Evolutionary conservation across 169 alveolate species (phyloP).

Genomic region (Eimeria falciformis): DNA sequence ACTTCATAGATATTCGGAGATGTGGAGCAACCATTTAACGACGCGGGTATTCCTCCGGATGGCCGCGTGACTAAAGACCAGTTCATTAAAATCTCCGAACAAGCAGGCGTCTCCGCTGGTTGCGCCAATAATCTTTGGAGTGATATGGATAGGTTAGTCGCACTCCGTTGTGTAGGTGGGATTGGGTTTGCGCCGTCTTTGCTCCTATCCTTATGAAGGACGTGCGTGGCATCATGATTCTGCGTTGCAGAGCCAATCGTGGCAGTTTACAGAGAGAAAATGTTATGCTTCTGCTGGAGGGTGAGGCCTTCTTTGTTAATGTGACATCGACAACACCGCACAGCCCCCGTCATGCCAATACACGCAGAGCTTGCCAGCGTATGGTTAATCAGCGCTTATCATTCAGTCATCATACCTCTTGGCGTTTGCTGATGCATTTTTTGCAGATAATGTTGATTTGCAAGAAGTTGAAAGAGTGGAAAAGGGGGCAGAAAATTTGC

Average conservation of each 20-base stretch:
- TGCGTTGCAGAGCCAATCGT: slow-evolving; percentile 42
- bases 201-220: no score
- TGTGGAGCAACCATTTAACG: slow-evolving; percentile 72
- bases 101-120: slow-evolving; percentile 72
- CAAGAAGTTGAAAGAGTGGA: slow-evolving; percentile 73
- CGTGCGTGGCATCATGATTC: neutral
- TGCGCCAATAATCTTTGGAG: slow-evolving; percentile 76
- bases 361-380: neutral
- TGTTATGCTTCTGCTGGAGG: slow-evolving; percentile 76
- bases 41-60: slow-evolving; percentile 21
- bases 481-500: slow-evolving; percentile 41
- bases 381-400: no score
- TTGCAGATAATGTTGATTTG: slow-evolving; percentile 71
- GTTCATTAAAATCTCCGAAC: slow-evolving; percentile 57
- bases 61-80: slow-evolving; percentile 77
- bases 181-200: neutral
- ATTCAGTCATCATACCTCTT: no score
- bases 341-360: neutral
- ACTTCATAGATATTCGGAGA: slow-evolving; percentile 75
- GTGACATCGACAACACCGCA: no score
- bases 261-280: slow-evolving; percentile 70
- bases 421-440: neutral
- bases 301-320: slow-evolving; percentile 13
- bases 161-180: neutral
- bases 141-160: slow-evolving; percentile 71